A percentile compares a stretch with the other conserved stretches of the same genome.
phyloP scores from a whole-genome alignment of 75 land plant genomes.

The Picea glauca region DNA sequence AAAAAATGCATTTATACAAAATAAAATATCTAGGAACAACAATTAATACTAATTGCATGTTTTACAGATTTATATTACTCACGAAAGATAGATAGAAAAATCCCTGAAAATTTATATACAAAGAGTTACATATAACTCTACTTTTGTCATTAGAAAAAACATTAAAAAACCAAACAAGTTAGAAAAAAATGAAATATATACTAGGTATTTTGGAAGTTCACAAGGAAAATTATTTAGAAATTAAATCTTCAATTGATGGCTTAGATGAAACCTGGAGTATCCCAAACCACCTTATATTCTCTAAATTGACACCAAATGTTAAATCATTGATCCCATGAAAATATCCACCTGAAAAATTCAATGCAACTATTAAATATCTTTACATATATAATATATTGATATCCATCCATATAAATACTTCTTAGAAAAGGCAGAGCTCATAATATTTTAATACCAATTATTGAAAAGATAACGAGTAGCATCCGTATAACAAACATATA shows the following conservation, averaged over 20 bases:
- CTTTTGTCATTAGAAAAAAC: background rate
- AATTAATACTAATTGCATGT: no score
- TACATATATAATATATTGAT: background rate
- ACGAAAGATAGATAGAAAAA: no score
- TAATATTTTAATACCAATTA: no score
- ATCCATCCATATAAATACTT: background rate
- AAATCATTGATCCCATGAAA: slow-evolving; percentile 52
- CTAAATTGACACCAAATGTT: slow-evolving; percentile 63
- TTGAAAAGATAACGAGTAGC: no score
- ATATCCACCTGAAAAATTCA: slow-evolving; percentile 55
- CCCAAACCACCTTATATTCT: slow-evolving; percentile 52
- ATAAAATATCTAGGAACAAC: no score
- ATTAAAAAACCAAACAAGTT: background rate
- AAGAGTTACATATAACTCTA: background rate
- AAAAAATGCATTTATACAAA: no score
- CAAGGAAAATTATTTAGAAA: background rate
- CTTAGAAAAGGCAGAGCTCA: background rate
- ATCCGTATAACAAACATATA: no score
- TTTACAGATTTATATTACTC: no score
- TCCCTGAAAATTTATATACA: background rate
- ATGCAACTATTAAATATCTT: background rate
- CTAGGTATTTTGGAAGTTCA: background rate
- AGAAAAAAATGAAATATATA: background rate
- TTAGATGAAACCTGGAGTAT: slow-evolving; percentile 55
- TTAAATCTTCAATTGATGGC: background rate